Evolutionary conservation across 2,329 filamentous ascomycete species (phyloP).

Genomic region (Beauveria varroae): DNA sequence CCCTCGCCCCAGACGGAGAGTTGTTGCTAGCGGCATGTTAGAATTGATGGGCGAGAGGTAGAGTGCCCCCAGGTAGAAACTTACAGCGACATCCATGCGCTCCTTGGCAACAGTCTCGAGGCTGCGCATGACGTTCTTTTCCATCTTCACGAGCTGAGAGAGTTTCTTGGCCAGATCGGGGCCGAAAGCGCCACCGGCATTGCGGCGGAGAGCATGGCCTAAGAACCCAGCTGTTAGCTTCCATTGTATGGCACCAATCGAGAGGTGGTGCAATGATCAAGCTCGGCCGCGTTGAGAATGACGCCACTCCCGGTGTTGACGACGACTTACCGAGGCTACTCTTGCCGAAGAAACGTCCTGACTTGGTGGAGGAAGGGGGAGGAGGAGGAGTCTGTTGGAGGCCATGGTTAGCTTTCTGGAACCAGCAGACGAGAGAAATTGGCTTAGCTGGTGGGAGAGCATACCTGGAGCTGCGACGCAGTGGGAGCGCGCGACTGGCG

Average conservation of each 20-base stretch:
- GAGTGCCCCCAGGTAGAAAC: slow-evolving; percentile 27
- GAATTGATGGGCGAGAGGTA: neutral
- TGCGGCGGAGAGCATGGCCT: slow-evolving; percentile 64
- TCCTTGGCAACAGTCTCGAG: slow-evolving; percentile 92
- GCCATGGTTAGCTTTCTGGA: slow-evolving; percentile 7
- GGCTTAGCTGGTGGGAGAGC: slow-evolving; percentile 12
- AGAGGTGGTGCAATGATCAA: neutral
- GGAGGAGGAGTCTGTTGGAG: slow-evolving; percentile 75
- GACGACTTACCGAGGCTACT: slow-evolving; percentile 70
- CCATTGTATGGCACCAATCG: neutral
- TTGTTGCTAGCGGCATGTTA: slow-evolving; percentile 66
- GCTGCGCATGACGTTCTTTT: slow-evolving; percentile 99
- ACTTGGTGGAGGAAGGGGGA: slow-evolving; percentile 85
- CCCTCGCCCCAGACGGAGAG: slow-evolving; percentile 94
- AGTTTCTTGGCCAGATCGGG: slow-evolving; percentile 96
- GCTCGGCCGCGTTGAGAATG: neutral
- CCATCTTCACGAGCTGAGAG: slow-evolving; percentile 98
- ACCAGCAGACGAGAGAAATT: neutral
- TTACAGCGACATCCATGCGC: slow-evolving; percentile 95
- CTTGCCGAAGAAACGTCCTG: slow-evolving; percentile 80
- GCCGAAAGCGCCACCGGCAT: slow-evolving; percentile 67
- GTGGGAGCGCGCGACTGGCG: slow-evolving; percentile 94
- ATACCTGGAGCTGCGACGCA: slow-evolving; percentile 64
- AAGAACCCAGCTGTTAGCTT: neutral
- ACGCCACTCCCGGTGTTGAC: neutral